Percentiles rank a stretch among this genome's conserved stretches.
Conservation (phyloP, 495 filamentous ascomycete genomes). For the Aspergillus leporis region DNA sequence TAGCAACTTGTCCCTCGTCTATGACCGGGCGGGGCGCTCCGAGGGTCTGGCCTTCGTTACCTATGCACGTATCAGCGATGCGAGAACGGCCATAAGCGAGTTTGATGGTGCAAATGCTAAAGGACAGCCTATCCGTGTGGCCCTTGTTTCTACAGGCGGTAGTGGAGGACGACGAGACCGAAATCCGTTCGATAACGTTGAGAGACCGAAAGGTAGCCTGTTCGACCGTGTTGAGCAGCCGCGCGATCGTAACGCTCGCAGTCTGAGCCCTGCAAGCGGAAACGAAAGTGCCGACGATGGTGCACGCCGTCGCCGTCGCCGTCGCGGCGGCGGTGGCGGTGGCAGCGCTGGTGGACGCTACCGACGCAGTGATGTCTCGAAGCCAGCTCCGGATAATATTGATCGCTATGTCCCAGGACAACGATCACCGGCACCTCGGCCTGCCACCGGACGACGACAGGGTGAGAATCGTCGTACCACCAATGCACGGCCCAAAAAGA, state of each 20-base stretch:
- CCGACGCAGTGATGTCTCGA: conserved; percentile 65
- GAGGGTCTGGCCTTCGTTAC: conserved; percentile 85
- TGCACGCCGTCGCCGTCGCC: conserved; percentile 40
- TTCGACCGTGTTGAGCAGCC: conserved; percentile 71
- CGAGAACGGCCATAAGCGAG: conserved; percentile 71
- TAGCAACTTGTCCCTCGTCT: conserved; percentile 67
- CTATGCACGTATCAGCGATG: conserved; percentile 68
- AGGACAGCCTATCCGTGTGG: conserved; percentile 85
- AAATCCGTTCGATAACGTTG: conserved; percentile 54
- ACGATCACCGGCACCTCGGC: conserved; percentile 35
- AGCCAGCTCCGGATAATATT: conserved; percentile 67
- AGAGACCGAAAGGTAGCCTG: conserved; percentile 67
- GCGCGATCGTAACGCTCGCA: conserved; percentile 38
- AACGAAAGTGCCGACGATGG: conserved; percentile 27
- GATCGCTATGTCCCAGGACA: conserved; percentile 82
- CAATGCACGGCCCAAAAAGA: conserved; percentile 75
- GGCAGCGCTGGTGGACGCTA: conserved; percentile 47
- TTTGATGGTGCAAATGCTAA: conserved; percentile 92
- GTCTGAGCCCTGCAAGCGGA: conserved; percentile 40
- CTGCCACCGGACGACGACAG: conserved; percentile 51
- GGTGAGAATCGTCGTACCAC: conserved; percentile 38
- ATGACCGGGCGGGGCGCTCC: conserved; percentile 89
- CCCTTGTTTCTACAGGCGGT: conserved; percentile 56
- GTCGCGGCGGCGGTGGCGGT: conserved; percentile 50
- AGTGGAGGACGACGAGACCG: conserved; percentile 49